A percentile compares a stretch with the other conserved stretches of the same genome.
phyloP scores from a whole-genome alignment of 2,329 filamentous ascomycete species.

The Aspergillus bombycis region DNA sequence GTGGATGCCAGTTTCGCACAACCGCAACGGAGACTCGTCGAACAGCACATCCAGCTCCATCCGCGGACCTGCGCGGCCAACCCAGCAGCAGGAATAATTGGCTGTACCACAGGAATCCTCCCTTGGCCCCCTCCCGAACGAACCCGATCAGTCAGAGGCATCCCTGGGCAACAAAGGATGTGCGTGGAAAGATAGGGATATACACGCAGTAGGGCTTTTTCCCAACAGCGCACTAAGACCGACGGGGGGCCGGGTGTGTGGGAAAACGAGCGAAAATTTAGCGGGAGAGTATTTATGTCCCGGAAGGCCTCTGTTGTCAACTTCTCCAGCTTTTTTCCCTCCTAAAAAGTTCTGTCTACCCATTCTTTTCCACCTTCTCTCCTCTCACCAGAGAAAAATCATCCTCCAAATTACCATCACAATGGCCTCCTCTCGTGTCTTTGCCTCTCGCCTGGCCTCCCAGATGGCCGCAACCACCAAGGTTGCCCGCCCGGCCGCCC shows the following conservation, averaged over 20 bases:
- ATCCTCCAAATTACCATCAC: conserved; percentile 55
- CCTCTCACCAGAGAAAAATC: conserved; percentile 20
- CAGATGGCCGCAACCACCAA: conserved; percentile 72
- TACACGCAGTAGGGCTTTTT: conserved; percentile 32
- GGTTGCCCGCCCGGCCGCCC: conserved; percentile 76
- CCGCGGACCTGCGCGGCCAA: conserved; percentile 14
- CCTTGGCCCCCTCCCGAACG: conserved; percentile 27
- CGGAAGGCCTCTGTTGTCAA: conserved; percentile 33
- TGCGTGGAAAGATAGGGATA: conserved; percentile 18
- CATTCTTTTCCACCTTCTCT: conserved; percentile 27
- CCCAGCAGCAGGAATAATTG: conserved; percentile 17
- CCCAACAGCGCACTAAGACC: conserved; percentile 33
- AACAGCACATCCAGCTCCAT: conserved; percentile 20
- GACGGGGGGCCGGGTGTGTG: conserved; percentile 32
- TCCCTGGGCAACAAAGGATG: conserved; percentile 14
- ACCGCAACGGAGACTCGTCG: conserved; percentile 4
- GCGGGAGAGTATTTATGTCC: conserved; percentile 43
- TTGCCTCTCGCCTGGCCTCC: conserved; percentile 73
- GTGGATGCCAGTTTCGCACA: conserved; percentile 18
- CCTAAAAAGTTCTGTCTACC: conserved; percentile 35
- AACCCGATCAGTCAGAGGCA: conserved; percentile 22
- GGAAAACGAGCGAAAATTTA: conserved; percentile 39
- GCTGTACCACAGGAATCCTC: conserved; percentile 18
- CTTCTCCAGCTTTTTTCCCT: conserved; percentile 39
- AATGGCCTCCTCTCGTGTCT: conserved; percentile 79